phyloP scores from a whole-genome alignment of 345 rosid species.

The Eucalyptus camaldulensis region DNA sequence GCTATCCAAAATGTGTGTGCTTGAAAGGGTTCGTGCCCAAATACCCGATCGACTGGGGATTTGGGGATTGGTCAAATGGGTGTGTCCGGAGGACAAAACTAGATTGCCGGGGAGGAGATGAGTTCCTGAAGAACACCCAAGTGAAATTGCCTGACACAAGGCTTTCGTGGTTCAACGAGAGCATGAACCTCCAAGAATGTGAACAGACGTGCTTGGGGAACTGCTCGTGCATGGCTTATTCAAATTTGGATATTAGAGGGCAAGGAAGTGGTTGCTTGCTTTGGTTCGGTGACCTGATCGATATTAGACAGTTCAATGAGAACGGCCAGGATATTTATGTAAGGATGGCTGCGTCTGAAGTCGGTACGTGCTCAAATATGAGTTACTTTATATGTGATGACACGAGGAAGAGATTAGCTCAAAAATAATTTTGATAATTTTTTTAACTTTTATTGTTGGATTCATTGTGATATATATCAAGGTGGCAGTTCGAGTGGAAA shows the following conservation, averaged over 20 bases:
- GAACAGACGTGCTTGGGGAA: conserved; percentile 8
- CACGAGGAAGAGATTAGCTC: neutral
- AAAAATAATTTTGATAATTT: neutral
- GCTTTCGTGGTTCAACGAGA: conserved; percentile 6
- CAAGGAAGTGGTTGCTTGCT: conserved; percentile 17
- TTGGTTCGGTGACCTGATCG: conserved; percentile 25
- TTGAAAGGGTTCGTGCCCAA: conserved; percentile 5
- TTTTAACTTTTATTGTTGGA: neutral
- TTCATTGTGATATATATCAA: neutral
- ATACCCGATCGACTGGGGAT: neutral
- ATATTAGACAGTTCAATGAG: neutral
- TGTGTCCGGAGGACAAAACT: conserved; percentile 5
- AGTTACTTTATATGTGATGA: neutral
- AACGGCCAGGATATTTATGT: conserved; percentile 14
- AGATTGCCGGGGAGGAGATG: neutral
- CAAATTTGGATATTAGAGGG: neutral
- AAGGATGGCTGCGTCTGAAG: conserved; percentile 13
- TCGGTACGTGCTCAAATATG: conserved; percentile 1
- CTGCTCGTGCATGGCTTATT: conserved; percentile 25
- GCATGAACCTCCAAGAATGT: conserved; percentile 14
- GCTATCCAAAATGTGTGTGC: conserved; percentile 9
- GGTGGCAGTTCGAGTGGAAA: neutral
- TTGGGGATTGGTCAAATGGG: conserved; percentile 10
- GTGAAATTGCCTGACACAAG: conserved; percentile 7
- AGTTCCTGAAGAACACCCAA: neutral